Percentiles rank a stretch among this genome's conserved stretches.
These are phyloP conservation scores for Coemansia sp. DNA, from an alignment of 371 early-diverging fungal genomes.

Conservation along the genomic window DNA sequence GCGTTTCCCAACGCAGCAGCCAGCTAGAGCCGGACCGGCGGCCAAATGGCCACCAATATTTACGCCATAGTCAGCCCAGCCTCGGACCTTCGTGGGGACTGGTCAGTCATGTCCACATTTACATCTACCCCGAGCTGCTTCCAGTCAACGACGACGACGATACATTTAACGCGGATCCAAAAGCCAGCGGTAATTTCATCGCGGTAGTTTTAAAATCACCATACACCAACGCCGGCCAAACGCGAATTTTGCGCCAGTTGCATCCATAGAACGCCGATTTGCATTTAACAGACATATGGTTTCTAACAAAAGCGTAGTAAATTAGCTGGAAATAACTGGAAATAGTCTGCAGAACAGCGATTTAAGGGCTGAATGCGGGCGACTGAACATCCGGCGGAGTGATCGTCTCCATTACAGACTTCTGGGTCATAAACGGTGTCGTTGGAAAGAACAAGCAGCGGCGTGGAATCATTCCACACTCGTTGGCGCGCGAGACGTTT, in stretches of 20 bases:
- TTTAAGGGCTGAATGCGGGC: background rate
- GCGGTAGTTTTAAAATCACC: constrained; percentile 5
- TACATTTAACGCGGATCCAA: constrained; percentile 12
- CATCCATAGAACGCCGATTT: constrained; percentile 4
- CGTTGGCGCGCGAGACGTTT: constrained; percentile 31
- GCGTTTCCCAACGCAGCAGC: constrained; percentile 30
- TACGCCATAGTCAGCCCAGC: constrained; percentile 19
- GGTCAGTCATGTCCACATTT: constrained; percentile 32
- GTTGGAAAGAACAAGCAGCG: constrained; percentile 49
- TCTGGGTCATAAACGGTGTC: constrained; percentile 32
- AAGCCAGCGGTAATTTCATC: background rate
- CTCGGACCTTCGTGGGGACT: constrained; percentile 30
- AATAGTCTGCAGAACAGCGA: background rate
- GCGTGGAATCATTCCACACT: constrained; percentile 50
- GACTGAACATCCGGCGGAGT: constrained; percentile 6
- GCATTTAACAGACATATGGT: background rate
- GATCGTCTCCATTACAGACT: constrained; percentile 14
- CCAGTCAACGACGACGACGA: background rate
- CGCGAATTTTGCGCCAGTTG: background rate
- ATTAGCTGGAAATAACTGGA: background rate
- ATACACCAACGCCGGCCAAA: constrained; percentile 5
- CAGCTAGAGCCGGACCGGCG: background rate
- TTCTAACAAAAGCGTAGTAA: too few species aligned
- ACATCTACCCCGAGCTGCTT: constrained; percentile 4
- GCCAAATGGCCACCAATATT: background rate